Percentiles rank a stretch among this genome's conserved stretches.
Evolutionary conservation across 345 rosid genomes (phyloP).

Genomic region (Eucalyptus tenuipes): DNA sequence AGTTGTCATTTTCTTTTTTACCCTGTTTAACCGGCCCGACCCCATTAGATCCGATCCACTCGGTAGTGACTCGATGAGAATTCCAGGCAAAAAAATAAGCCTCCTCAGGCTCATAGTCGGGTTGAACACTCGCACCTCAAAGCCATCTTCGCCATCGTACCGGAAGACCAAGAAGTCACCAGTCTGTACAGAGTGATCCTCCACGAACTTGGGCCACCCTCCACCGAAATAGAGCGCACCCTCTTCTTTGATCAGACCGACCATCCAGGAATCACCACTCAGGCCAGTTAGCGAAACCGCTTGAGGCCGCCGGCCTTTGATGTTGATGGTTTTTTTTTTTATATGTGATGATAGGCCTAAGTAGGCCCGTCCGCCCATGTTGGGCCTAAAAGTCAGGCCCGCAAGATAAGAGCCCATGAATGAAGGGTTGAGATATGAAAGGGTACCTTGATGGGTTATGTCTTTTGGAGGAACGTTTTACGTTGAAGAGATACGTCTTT

Average conservation of each 20-base stretch:
- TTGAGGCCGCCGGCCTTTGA: neutral
- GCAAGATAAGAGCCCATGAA: too few relatives aligned
- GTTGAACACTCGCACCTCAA: neutral
- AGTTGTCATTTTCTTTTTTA: neutral
- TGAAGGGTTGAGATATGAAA: too few relatives aligned
- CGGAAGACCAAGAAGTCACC: neutral
- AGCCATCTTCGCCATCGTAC: neutral
- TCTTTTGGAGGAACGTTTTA: too few relatives aligned
- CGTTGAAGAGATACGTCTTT: too few relatives aligned
- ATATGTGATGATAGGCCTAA: too few relatives aligned
- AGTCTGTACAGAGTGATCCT: neutral
- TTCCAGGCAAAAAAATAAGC: neutral
- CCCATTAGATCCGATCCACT: neutral
- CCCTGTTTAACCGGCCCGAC: neutral
- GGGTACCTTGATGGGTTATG: too few relatives aligned
- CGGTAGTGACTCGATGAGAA: neutral
- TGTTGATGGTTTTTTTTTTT: too few relatives aligned
- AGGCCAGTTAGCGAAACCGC: neutral
- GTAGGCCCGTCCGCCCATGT: too few relatives aligned
- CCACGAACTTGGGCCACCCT: neutral
- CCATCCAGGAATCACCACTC: neutral
- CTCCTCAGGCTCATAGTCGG: neutral
- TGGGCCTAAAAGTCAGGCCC: too few relatives aligned
- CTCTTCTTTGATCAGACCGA: neutral
- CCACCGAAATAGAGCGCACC: neutral